Evolutionary conservation across 257 asterid species (phyloP), one percentile per base, ranked within the genome.

Genomic region (Primulina tabacum): DNA sequence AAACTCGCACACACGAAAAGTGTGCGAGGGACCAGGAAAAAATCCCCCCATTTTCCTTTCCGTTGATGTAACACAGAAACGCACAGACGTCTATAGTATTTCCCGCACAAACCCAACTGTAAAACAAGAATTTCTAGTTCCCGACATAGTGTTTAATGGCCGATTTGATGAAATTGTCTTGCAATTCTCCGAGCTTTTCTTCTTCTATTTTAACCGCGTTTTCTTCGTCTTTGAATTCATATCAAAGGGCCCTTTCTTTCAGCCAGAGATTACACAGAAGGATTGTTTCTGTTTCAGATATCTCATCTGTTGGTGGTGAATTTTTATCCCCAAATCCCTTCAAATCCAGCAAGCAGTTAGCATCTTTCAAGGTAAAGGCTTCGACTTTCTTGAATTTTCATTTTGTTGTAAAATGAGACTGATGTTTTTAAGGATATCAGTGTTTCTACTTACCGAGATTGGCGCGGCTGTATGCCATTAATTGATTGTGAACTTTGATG

Each of bases 341-440:
- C 70, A 77, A 74, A 64, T 72, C 81, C 64, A 77, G 76, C 76
- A 85, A 73, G 77, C 81, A 84, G 76, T 75, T 82, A 60, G 50
- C 80, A 65, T 65, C 80, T 73, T 76, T 86, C 63, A 84, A 85
- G 97, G 97, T 92, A 81, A 84, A 73, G 29, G 62, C 35, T 33
- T 75, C 29, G 18, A 20, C 79, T 62, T 73, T 77, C n/a, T 58
- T 26, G 11, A 59, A 26, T 28, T 70, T 71, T 20, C 32, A 1
- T 68, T 20, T 63, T 73, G 30, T 60, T 58, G 0, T 2, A 12
- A 21, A 4, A 16, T 50, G 47, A 47, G 55, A 17, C 56, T 76
- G 70, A 59, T 32, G 60, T 10, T 24, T 57, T 65, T 67, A 0
- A 11, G 53, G 40, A 18, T 55, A 29, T 17, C 35, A 66, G 52